Base-by-base conservation (phyloP, 108 stramenopile species). In the Licmophora abbreviata region DNA sequence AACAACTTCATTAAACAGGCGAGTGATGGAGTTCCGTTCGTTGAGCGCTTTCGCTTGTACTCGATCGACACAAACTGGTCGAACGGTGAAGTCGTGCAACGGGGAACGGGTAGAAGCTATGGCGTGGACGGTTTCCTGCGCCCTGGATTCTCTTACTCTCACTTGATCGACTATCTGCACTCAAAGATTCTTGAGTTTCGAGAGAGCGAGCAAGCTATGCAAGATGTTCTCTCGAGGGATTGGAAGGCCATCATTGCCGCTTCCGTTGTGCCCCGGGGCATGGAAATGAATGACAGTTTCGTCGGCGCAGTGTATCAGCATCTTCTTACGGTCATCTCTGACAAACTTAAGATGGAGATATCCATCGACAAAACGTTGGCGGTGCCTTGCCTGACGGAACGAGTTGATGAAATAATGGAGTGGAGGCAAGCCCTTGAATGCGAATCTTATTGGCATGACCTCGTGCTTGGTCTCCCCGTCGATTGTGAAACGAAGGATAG, bases 191-290 rank as follows among this genome's bases (percentile, higher is more conserved):
- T 60, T 12, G 69, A 64, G 30, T 53, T 22, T 20, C 37, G 46
- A 20, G 68, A 69, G 29, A 56, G 33, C 29, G 33, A 41, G 8
- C 69, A 64, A 26, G 23, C 45, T 3, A 48, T 64, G 33, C 8
- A 51, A 2, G 24, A 57, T 14, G 33, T 53, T 29, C 15, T 57
- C 29, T 70, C 69, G 10, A 45, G 32, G 14, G 51, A 64, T 54
- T 70, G 69, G 69, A 70, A 60, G 47, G 36, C 18, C 8, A 70
- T 64, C 36, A 60, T 70, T 55, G 53, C 63, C 17, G 57, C 69
- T 11, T 51, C 69, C 0, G 26, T 70, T 26, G 40, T 70, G n/a
- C 69, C 69, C 10, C 25, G 63, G 4, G 69, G 69, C 14, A 59
- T 70, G 63, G 69, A 70, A 44, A 22, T 55, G 14, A 64, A 70